phyloP scores from a whole-genome alignment of 805 yeast genomes.

The Isabelozyma rhagii region DNA sequence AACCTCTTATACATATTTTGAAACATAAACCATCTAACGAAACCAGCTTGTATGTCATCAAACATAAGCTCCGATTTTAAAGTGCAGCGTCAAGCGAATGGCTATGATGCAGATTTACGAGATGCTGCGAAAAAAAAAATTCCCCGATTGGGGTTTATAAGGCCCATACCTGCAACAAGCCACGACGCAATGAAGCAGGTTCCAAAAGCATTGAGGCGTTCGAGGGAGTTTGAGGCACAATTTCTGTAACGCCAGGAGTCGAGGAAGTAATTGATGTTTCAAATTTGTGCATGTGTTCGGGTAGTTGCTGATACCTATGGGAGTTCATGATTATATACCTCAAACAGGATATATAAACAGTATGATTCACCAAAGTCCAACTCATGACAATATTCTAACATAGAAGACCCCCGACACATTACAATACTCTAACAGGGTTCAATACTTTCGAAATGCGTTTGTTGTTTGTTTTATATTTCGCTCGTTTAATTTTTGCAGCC shows the following conservation, averaged over 20 bases:
- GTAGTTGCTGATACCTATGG: no score
- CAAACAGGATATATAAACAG: no score
- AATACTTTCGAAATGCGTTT: neutral
- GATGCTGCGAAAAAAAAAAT: neutral
- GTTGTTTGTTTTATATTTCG: neutral
- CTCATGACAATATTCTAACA: no score
- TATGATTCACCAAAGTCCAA: no score
- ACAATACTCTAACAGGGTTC: no score
- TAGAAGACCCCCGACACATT: no score
- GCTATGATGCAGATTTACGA: neutral
- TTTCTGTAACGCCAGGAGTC: neutral
- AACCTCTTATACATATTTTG: no score
- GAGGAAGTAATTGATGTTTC: neutral
- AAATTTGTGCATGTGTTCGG: neutral
- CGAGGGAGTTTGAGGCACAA: neutral
- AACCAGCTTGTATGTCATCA: no score
- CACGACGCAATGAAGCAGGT: neutral
- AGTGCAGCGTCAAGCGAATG: no score
- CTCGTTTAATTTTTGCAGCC: constrained; percentile 2
- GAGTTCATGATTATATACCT: no score
- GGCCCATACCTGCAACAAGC: neutral
- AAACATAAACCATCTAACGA: no score
- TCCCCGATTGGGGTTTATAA: neutral
- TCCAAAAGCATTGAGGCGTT: neutral
- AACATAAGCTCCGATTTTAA: no score